Evolutionary conservation across 1,284 basidiomycete genomes (phyloP), one percentile per base, ranked within the genome.

Genomic region (Grifola frondosa): DNA sequence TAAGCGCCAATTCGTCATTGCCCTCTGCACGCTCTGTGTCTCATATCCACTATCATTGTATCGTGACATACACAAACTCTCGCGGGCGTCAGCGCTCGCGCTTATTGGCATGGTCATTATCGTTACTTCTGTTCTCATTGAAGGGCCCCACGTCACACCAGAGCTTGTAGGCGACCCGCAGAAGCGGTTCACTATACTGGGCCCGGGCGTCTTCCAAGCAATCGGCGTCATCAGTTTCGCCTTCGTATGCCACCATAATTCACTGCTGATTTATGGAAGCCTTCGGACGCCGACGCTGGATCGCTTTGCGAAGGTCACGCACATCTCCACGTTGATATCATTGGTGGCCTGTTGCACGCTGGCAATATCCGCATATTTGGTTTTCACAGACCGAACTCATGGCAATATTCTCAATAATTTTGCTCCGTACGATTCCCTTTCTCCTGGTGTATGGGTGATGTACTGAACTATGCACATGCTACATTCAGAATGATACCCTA

Each of bases 321-420:
- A 98, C 63, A 80, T 94, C 38, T 94, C 91, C 32, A 96, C 92
- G 0, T 68, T 76, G 7, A 68, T 95, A 24, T 93, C 90, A 34
- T 73, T 97, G 28, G 68, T 93, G 22, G 81, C 88, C 21, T 97
- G 92, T 59, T 71, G 80, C 48, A 79, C 87, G 34, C 84, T 99
- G 58, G 90, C 91, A 10, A 76, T 97, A n/a, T 88, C 92, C 4
- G 95, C 88, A 6, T 99, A 89, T 64, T 66, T 93, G 42, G 88
- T 94, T 17, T 99, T 99, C 65, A 97, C 95, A 12, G 80, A 97
- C 64, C 92, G 86, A 69, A 97, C 95, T 0, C 82, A 88, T 63
- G 94, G 93, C 13, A 97, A 97, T 57, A 91, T 97, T 44, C 66
- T 97, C 53, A 97, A 97, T 67, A 97, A 96, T 62, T 97, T 97